Evolutionary conservation across 202 grass and related monocot species (phyloP).

Genomic region (Schoenoplectus tabernaemontani): DNA sequence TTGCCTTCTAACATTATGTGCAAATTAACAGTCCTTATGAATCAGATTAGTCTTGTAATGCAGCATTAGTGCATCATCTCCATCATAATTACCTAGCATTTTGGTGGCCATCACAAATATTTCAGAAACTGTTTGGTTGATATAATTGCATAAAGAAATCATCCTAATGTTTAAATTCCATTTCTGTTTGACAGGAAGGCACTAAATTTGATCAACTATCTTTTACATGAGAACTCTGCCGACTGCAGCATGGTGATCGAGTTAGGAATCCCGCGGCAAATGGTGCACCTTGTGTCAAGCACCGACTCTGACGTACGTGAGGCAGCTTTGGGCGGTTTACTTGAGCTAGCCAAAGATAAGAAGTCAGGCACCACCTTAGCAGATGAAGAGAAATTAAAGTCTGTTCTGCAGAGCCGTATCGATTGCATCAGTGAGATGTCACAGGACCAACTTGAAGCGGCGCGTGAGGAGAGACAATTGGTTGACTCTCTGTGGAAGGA

Average conservation of each 20-base stretch:
- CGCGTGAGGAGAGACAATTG: conserved; percentile 55
- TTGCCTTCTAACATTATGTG: neutral
- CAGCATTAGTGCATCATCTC: neutral
- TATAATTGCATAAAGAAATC: neutral
- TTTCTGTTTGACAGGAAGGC: conserved; percentile 53
- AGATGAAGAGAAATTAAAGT: conserved; percentile 50
- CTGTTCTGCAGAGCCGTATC: conserved; percentile 45
- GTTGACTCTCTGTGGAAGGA: conserved; percentile 68
- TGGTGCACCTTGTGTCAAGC: conserved; percentile 62
- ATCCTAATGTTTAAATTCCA: conserved; percentile 7
- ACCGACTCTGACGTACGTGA: conserved; percentile 60
- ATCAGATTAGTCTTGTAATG: too few relatives aligned
- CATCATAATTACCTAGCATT: neutral
- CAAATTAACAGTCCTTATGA: neutral
- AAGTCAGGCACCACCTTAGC: conserved; percentile 11
- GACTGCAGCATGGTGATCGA: conserved; percentile 44
- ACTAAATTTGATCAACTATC: conserved; percentile 57
- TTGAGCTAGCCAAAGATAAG: conserved; percentile 48
- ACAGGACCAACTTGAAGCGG: conserved; percentile 37
- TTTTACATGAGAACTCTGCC: conserved; percentile 39
- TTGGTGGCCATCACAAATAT: neutral
- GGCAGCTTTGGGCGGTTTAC: conserved; percentile 62
- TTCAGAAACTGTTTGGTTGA: neutral
- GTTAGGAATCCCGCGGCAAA: conserved; percentile 49
- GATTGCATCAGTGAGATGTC: conserved; percentile 49